A percentile compares a stretch with the other conserved stretches of the same genome.
These are phyloP conservation scores for Rhytidhysteron rufulum DNA, from an alignment of 2,329 filamentous ascomycete genomes.

Conservation along the genomic window DNA sequence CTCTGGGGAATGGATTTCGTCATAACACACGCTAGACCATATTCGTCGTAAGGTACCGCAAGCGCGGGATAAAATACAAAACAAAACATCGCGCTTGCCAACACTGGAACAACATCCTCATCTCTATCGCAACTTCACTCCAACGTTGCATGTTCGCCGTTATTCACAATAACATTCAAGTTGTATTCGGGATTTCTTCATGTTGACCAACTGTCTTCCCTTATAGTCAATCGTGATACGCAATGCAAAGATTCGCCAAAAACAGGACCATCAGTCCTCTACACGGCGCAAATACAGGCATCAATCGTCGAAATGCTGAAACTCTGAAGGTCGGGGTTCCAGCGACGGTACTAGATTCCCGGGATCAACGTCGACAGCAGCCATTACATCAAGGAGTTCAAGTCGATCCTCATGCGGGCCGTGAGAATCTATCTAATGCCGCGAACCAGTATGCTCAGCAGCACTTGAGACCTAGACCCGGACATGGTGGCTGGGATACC, in stretches of 20 bases:
- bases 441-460: conserved; percentile 10
- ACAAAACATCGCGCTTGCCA: conserved; percentile 23
- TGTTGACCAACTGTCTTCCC: not conserved
- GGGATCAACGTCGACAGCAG: not conserved
- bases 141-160: not conserved
- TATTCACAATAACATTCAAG: not conserved
- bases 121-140: conserved; percentile 1
- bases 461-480: conserved; percentile 7
- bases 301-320: too few relatives aligned
- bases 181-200: not conserved
- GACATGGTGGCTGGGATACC: conserved; percentile 34
- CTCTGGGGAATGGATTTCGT: too few relatives aligned
- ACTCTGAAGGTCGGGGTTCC: too few relatives aligned
- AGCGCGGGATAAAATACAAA: too few relatives aligned
- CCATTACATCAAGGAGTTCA: not conserved
- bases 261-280: conserved; percentile 14
- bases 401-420: not conserved
- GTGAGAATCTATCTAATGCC: conserved; percentile 1
- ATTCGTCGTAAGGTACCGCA: too few relatives aligned
- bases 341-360: too few relatives aligned
- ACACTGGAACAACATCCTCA: conserved; percentile 14
- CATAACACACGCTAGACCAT: too few relatives aligned
- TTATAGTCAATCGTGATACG: too few relatives aligned
- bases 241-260: conserved; percentile 21
- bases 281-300: too few relatives aligned